phyloP scores from a whole-genome alignment of 2,329 filamentous ascomycete species.

The Triangularia setosa region DNA sequence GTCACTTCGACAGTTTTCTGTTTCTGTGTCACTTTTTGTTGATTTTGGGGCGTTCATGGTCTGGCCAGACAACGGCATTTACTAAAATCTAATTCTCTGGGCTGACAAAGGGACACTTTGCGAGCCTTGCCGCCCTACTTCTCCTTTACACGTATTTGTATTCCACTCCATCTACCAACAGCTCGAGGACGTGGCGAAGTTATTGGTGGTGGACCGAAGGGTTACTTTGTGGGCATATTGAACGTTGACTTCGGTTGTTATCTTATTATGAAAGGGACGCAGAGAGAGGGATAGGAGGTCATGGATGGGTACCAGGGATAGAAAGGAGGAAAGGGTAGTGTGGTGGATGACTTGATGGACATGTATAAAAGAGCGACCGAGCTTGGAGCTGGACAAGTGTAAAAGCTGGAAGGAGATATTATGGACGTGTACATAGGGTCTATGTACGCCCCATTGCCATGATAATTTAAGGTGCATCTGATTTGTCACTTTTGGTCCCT shows the following conservation, averaged over 20 bases:
- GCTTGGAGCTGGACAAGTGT: neutral
- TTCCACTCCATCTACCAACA: neutral
- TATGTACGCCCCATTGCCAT: neutral
- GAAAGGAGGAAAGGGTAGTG: neutral
- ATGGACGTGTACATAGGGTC: constrained; percentile 1
- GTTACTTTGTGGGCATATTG: neutral
- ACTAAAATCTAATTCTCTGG: constrained; percentile 12
- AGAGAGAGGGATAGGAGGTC: neutral
- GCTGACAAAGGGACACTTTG: constrained; percentile 1
- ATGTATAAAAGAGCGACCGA: neutral
- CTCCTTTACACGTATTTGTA: constrained; percentile 1
- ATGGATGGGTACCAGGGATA: neutral
- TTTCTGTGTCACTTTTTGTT: constrained; percentile 1
- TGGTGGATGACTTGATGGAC: neutral
- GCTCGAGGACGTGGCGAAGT: neutral
- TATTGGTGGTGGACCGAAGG: neutral
- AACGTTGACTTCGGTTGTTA: neutral
- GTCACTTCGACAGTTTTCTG: neutral
- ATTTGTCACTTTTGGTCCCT: neutral
- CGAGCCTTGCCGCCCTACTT: neutral
- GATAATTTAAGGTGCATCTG: neutral
- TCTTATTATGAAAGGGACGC: neutral
- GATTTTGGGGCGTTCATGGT: constrained; percentile 10
- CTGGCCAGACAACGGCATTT: constrained; percentile 9
- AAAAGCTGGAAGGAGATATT: neutral